Percentiles rank a stretch among this genome's conserved stretches.
Evolutionary conservation across 2,329 filamentous ascomycete genomes (phyloP).

Genomic region (Botrytis fragariae): DNA sequence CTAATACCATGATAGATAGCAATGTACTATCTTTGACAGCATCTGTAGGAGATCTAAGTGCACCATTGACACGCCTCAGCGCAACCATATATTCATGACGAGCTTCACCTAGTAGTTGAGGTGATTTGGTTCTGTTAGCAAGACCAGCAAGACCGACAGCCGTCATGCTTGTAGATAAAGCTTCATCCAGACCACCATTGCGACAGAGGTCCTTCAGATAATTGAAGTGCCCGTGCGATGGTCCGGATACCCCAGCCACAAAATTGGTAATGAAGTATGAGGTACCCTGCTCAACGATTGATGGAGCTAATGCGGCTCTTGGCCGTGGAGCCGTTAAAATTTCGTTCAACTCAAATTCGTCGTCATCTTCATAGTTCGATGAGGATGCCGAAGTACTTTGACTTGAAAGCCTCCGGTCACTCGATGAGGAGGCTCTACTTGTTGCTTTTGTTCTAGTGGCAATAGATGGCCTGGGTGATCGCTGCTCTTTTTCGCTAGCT

Average conservation of each 20-base stretch:
- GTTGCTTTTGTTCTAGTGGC: not conserved
- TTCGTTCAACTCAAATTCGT: slow-evolving; percentile 11
- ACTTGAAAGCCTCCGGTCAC: not conserved
- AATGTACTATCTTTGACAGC: slow-evolving; percentile 52
- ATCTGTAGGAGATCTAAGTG: slow-evolving; percentile 45
- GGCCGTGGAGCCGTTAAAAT: not conserved
- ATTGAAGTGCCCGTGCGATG: slow-evolving; percentile 21
- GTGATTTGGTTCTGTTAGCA: slow-evolving; percentile 40
- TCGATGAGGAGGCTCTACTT: not conserved
- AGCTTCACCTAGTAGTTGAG: slow-evolving; percentile 47
- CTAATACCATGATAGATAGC: slow-evolving; percentile 52
- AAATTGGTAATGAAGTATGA: slow-evolving; percentile 24
- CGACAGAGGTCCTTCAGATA: slow-evolving; percentile 21
- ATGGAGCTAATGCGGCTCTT: not conserved
- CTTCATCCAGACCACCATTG: slow-evolving; percentile 17
- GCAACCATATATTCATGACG: slow-evolving; percentile 50
- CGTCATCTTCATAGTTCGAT: not conserved
- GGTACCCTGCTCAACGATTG: slow-evolving; percentile 22
- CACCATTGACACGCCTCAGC: slow-evolving; percentile 49
- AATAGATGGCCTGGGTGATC: not conserved
- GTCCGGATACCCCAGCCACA: slow-evolving; percentile 13
- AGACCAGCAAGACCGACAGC: slow-evolving; percentile 52
- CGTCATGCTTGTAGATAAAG: slow-evolving; percentile 40
- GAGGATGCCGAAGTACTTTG: not conserved
- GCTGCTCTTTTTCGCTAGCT: slow-evolving; percentile 21